Conservation (phyloP, 2,329 filamentous ascomycete genomes). For the Lecanicillium sp. region DNA sequence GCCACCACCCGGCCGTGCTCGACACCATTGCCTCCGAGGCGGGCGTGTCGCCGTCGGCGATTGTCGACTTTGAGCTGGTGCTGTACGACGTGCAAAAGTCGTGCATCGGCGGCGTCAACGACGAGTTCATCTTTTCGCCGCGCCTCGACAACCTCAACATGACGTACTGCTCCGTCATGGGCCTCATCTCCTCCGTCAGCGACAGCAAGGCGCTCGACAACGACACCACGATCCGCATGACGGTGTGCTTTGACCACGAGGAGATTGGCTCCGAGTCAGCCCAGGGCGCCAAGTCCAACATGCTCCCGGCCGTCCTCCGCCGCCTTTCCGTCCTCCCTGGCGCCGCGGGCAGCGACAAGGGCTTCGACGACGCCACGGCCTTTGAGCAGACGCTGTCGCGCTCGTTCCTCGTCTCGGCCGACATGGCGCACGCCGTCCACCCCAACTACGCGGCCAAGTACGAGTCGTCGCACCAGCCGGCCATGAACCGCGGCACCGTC, state of each 20-base stretch:
- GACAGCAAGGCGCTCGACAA: slow-evolving; percentile 58
- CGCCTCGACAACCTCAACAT: slow-evolving; percentile 93
- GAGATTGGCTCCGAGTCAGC: slow-evolving; percentile 91
- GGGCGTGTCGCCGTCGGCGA: slow-evolving; percentile 58
- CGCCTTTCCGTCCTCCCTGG: slow-evolving; percentile 77
- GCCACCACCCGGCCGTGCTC: slow-evolving; percentile 84
- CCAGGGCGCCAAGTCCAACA: slow-evolving; percentile 88
- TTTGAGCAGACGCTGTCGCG: slow-evolving; percentile 89
- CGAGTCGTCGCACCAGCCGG: slow-evolving; percentile 80
- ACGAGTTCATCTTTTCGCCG: slow-evolving; percentile 95
- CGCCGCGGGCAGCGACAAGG: slow-evolving; percentile 59
- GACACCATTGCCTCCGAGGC: slow-evolving; percentile 78
- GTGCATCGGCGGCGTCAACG: slow-evolving; percentile 78
- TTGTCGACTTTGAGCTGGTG: slow-evolving; percentile 93
- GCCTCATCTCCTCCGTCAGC: slow-evolving; percentile 71
- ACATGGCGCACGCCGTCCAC: slow-evolving; percentile 96
- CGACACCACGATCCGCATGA: slow-evolving; percentile 79
- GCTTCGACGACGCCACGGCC: slow-evolving; percentile 63
- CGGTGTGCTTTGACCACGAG: slow-evolving; percentile 94
- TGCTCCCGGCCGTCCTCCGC: slow-evolving; percentile 78
- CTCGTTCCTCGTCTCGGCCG: slow-evolving; percentile 90
- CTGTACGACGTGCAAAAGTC: slow-evolving; percentile 94
- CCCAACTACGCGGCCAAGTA: slow-evolving; percentile 93
- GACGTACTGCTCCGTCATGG: slow-evolving; percentile 87
- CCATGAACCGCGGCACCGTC: slow-evolving; percentile 94